A percentile compares a stretch with the other conserved stretches of the same genome.
Conservation (phyloP, 208 protist species). For the Trypanosoma mega region DNA sequence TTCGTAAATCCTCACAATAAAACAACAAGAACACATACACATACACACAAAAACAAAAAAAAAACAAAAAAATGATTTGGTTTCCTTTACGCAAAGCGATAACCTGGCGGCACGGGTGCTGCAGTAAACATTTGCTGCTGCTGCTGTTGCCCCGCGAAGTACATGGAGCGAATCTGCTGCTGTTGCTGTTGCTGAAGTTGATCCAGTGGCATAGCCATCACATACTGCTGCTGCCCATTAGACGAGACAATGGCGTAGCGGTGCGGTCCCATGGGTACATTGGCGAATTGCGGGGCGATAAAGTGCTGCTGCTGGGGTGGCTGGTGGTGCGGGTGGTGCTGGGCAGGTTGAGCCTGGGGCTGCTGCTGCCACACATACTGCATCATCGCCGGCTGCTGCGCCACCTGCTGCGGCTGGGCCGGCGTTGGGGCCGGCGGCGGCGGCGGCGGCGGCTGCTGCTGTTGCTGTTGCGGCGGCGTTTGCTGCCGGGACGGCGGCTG, state of each 20-base stretch:
- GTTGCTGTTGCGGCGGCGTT: slow-evolving; percentile 13
- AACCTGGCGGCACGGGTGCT: slow-evolving; percentile 16
- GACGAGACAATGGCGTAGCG: slow-evolving; percentile 17
- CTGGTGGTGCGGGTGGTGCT: background rate
- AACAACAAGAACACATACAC: too few relatives aligned
- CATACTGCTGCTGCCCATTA: slow-evolving; percentile 20
- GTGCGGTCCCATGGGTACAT: slow-evolving; percentile 6
- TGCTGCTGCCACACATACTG: slow-evolving; percentile 17
- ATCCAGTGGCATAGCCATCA: slow-evolving; percentile 19
- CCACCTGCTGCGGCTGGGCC: slow-evolving; percentile 7
- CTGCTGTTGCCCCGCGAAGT: slow-evolving; percentile 6
- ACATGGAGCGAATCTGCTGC: slow-evolving; percentile 6
- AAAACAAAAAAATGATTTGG: background rate
- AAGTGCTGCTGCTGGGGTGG: slow-evolving; percentile 12
- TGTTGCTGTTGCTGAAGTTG: slow-evolving; percentile 18
- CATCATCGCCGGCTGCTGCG: slow-evolving; percentile 8
- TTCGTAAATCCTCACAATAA: too few relatives aligned
- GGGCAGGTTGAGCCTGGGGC: background rate
- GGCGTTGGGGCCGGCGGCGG: background rate
- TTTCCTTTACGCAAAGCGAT: slow-evolving; percentile 20
- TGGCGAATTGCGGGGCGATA: slow-evolving; percentile 16
- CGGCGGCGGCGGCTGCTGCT: background rate
- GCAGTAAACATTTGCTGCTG: slow-evolving; percentile 22
- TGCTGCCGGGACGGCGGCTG: slow-evolving; percentile 1
- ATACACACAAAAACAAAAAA: slow-evolving; percentile 4